Evolutionary conservation across 2,329 filamentous ascomycete genomes (phyloP).

Genomic region (Nigrospora oryzae): DNA sequence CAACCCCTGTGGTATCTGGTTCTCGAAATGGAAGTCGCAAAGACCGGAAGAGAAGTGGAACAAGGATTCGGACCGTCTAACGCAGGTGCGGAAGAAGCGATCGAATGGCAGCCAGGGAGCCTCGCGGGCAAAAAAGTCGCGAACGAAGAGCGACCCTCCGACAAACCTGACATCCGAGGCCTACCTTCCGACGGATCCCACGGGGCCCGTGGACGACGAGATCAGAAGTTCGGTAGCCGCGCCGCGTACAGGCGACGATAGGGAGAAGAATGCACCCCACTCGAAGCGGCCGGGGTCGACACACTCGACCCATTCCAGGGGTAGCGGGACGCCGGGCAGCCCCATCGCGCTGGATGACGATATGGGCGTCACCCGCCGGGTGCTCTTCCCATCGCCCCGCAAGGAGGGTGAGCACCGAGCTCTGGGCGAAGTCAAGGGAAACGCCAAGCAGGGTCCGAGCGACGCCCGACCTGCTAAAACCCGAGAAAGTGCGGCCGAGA

Average conservation of each 20-base stretch:
- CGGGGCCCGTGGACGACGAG: constrained; percentile 35
- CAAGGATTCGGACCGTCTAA: constrained; percentile 46
- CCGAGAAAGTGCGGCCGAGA: constrained; percentile 18
- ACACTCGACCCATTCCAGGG: constrained; percentile 44
- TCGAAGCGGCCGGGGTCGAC: constrained; percentile 29
- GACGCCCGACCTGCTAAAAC: constrained; percentile 28
- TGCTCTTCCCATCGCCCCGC: constrained; percentile 71
- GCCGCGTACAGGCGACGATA: constrained; percentile 25
- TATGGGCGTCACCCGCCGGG: constrained; percentile 52
- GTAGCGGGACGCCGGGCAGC: constrained; percentile 46
- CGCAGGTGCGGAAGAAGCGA: constrained; percentile 42
- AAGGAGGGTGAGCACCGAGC: constrained; percentile 55
- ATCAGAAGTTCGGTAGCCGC: constrained; percentile 10
- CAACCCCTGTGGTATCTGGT: constrained; percentile 95
- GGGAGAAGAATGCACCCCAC: constrained; percentile 12
- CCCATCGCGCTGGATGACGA: constrained; percentile 47
- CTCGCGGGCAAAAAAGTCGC: constrained; percentile 37
- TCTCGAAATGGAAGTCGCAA: constrained; percentile 79
- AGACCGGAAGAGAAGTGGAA: constrained; percentile 81
- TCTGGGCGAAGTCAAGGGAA: constrained; percentile 48
- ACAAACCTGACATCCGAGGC: constrained; percentile 44
- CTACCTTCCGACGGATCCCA: constrained; percentile 43
- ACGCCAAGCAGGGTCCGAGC: constrained; percentile 36
- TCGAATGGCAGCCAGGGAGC: constrained; percentile 27
- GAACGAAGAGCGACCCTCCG: constrained; percentile 37